A percentile compares a stretch with the other conserved stretches of the same genome.
Conservation (phyloP, 768 basidiomycete genomes). For the Hygrocybe coccinea region DNA sequence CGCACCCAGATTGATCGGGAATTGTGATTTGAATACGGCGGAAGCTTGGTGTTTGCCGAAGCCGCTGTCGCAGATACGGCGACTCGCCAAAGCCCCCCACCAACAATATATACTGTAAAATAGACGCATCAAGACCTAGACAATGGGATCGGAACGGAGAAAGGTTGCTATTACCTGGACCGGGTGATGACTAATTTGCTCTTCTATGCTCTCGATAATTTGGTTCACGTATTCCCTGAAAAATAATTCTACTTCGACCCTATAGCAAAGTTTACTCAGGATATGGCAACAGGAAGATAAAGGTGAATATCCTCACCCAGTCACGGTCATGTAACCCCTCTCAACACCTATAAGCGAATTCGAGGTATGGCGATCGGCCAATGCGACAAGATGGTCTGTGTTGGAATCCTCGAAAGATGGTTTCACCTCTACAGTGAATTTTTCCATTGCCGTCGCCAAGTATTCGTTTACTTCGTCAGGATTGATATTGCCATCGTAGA, state of each 20-base stretch:
- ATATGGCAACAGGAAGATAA: background rate
- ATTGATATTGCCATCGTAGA: conserved; percentile 1
- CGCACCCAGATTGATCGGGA: conserved; percentile 6
- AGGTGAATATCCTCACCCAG: background rate
- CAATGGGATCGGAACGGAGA: background rate
- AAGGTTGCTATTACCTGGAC: background rate
- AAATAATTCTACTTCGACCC: background rate
- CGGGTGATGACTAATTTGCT: background rate
- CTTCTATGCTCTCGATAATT: conserved; percentile 4
- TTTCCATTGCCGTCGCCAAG: background rate
- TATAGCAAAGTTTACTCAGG: background rate
- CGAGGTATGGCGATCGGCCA: background rate
- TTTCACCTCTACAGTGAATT: conserved; percentile 1
- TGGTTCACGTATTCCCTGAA: conserved; percentile 2
- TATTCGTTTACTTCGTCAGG: background rate
- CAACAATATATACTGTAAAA: background rate
- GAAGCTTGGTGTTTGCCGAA: background rate
- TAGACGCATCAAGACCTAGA: background rate
- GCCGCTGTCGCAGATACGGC: conserved; percentile 2
- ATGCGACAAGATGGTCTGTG: background rate
- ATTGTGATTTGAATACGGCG: background rate
- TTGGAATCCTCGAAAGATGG: background rate
- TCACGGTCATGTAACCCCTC: conserved; percentile 1
- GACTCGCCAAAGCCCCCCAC: conserved; percentile 6
- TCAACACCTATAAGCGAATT: background rate